Base-by-base conservation (phyloP, 306 rosid genomes). In the Purshia tridentata region DNA sequence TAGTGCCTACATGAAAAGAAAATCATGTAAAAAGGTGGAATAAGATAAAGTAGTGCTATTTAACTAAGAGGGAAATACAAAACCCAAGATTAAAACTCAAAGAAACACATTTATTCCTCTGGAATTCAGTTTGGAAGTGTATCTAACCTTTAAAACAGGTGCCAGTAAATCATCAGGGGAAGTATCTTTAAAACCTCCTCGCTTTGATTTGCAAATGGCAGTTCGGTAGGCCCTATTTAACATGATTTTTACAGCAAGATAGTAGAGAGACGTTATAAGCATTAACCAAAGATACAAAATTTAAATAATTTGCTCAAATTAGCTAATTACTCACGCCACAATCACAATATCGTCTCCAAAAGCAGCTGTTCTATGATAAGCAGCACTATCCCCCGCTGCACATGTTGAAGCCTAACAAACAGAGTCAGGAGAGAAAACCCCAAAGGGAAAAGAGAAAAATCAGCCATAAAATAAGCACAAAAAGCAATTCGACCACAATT, bases 181-280 rank as follows among this genome's bases (percentile, higher is more conserved):
- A 54, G 98, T 86, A 80, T 94, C 96, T 90, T 94, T 94, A 78
- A 91, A 91, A 57, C 91, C 86, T 14, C 97, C 98, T 55, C 89
- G 90, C 80, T 85, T 91, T 54, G 98, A 81, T 77, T 87, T 94
- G 81, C 98, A 94, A 60, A 94, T 86, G 1, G 97, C 89, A 19
- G 98, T 91, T 19, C 98, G 89, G 68, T 78, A 89, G 42, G 96
- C 96, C 71, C 98, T 91, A 73, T 67, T 74, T 45, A 18, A 65
- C 42, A 62, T 9, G 57, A 0, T 52, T 68, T 63, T 79, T 49
- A 19, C 67, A 76, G 47, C 45, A 70, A 79, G 16, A 44, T 11
- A 48, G 57, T 9, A 41, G 4, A 70, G 40, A 14, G 40, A 54
- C 12, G 5, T 4, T 14, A 7, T 54, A 54, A 53, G 19, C 50